Evolutionary conservation across 768 basidiomycete genomes (phyloP), one percentile per base, ranked within the genome.

Genomic region (Amanita rubescens): DNA sequence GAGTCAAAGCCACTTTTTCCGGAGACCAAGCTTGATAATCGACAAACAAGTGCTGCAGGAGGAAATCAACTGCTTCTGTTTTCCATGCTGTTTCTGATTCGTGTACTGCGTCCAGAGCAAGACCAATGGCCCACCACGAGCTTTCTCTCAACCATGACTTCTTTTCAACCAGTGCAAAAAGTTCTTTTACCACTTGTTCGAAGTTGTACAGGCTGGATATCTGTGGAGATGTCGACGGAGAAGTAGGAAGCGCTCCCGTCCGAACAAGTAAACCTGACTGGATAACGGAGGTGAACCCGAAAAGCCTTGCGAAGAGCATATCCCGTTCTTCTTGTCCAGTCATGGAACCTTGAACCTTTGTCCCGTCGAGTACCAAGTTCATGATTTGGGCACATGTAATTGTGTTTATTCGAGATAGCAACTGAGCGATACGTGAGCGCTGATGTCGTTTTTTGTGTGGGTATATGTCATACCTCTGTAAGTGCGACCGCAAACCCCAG

Each of bases 401-500:
- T 27, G 89, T 90, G 57, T 82, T 72, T 59, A 93, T 74, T 42
- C 88, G 77, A 32, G 87, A 84, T 32, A 96, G 71, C 10, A 96
- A 75, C 94, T 96, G 55, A 35, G 34, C n/a, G 52, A 15, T 49
- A 24, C 17, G 37, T 47, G n/a, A 55, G 57, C 10, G 56, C 55
- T 3, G 51, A 14, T 22, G 15, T 0, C n/a, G n/a, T n/a, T 22
- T 24, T 38, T 25, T 44, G 52, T 48, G 38, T 11, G 15, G 39
- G 22, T 32, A 22, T 20, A 51, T 30, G 43, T 64, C 80, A 60
- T 63, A 95, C 94, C 77, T 96, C 94, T 0, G 95, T 93, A 59
- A 99, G 73, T 30, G 94, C 93, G 41, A 99, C 95, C 8, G 94
- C 92, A 65, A 97, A 99, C 15, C 95, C 95, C 34, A 97, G 72